Evolutionary conservation across 2,329 filamentous ascomycete genomes (phyloP).

Genomic region (Diplodia intermedia): DNA sequence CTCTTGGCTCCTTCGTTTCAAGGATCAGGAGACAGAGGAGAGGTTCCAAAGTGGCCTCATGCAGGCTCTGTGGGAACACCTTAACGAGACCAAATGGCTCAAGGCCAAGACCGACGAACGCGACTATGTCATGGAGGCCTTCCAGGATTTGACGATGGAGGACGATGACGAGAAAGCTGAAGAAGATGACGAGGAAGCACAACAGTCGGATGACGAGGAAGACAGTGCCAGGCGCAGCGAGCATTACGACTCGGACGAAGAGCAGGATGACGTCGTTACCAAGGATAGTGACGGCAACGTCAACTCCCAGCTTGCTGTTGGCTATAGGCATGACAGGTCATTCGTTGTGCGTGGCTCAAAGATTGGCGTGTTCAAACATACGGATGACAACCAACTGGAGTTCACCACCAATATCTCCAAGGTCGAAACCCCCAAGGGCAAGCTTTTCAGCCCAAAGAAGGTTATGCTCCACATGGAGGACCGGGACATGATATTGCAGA

Average conservation of each 20-base stretch:
- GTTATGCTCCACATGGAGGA: constrained; percentile 96
- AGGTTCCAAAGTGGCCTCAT: constrained; percentile 92
- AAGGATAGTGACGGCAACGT: constrained; percentile 77
- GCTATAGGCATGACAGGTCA: constrained; percentile 95
- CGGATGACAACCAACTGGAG: constrained; percentile 86
- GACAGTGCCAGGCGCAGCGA: constrained; percentile 74
- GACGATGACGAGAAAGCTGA: constrained; percentile 68
- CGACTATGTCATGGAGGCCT: constrained; percentile 93
- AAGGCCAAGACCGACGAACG: constrained; percentile 92
- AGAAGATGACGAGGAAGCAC: constrained; percentile 56
- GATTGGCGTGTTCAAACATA: constrained; percentile 99
- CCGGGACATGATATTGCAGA: constrained; percentile 87
- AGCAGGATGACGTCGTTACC: constrained; percentile 76
- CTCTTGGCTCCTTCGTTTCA: constrained; percentile 94
- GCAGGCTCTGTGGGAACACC: constrained; percentile 94
- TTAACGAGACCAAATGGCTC: constrained; percentile 92
- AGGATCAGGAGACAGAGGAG: constrained; percentile 79
- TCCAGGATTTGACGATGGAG: constrained; percentile 92
- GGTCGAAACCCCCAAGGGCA: constrained; percentile 85
- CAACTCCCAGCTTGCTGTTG: constrained; percentile 93
- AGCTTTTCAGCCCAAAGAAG: constrained; percentile 91
- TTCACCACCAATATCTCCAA: constrained; percentile 98
- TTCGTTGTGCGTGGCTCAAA: constrained; percentile 97
- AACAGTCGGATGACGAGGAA: constrained; percentile 58
- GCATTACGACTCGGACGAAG: constrained; percentile 76